A percentile compares a stretch with the other conserved stretches of the same genome.
Evolutionary conservation across 805 yeast species (phyloP).

Genomic region (Candida chauliodis): DNA sequence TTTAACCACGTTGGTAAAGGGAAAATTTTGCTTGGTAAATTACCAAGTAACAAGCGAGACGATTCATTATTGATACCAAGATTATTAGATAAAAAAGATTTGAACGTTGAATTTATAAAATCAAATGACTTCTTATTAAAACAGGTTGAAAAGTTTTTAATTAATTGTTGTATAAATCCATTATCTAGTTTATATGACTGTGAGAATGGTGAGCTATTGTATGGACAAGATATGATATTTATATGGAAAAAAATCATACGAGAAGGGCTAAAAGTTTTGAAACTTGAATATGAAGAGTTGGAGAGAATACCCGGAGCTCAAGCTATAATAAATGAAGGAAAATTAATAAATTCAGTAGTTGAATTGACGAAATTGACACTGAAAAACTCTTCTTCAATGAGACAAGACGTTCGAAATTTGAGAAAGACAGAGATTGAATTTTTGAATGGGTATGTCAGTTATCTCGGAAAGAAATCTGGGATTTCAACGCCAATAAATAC

Average conservation of each 20-base stretch:
- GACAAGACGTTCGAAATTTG: conserved; percentile 56
- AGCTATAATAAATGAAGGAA: conserved; percentile 27
- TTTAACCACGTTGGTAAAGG: conserved; percentile 71
- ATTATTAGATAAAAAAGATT: conserved; percentile 18
- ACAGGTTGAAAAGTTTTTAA: conserved; percentile 73
- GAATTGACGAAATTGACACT: conserved; percentile 38
- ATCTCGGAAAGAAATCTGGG: conserved; percentile 46
- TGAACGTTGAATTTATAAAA: conserved; percentile 24
- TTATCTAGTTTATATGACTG: conserved; percentile 76
- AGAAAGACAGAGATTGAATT: conserved; percentile 74
- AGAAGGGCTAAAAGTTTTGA: conserved; percentile 45
- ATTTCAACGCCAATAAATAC: conserved; percentile 46
- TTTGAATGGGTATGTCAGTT: conserved; percentile 76
- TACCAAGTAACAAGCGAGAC: conserved; percentile 7
- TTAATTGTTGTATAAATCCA: conserved; percentile 83
- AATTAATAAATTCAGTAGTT: conserved; percentile 30
- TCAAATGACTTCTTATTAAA: conserved; percentile 46
- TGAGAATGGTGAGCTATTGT: conserved; percentile 68
- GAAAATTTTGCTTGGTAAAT: conserved; percentile 49
- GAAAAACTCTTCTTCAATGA: conserved; percentile 66
- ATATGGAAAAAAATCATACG: conserved; percentile 40
- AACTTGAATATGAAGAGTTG: conserved; percentile 24
- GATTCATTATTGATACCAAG: conserved; percentile 19
- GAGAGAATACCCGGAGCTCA: conserved; percentile 26
- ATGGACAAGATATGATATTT: conserved; percentile 28